Evolutionary conservation across 176 grass and related monocot genomes (phyloP).

Genomic region (Poa pratensis): DNA sequence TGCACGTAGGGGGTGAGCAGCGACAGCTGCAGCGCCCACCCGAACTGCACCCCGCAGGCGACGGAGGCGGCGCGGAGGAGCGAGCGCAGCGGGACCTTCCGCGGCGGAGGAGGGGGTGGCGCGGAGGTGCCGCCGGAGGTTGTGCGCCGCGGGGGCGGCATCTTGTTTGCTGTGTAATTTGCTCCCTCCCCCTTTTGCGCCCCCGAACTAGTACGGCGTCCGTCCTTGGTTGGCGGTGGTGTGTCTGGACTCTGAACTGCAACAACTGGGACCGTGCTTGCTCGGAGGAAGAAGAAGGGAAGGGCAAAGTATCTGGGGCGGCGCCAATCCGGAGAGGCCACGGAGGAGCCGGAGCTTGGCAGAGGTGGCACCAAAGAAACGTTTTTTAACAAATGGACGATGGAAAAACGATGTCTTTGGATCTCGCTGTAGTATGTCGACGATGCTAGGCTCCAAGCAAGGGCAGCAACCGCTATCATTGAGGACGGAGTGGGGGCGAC

Average conservation of each 20-base stretch:
- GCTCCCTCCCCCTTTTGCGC: not conserved
- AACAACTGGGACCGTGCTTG: no score
- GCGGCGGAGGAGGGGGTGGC: no score
- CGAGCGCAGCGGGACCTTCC: slow-evolving; percentile 53
- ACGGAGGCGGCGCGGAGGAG: slow-evolving; percentile 67
- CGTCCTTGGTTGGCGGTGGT: not conserved
- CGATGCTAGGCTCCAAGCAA: not conserved
- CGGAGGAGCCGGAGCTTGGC: not conserved
- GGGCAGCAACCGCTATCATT: not conserved
- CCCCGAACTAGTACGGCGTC: no score
- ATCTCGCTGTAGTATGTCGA: not conserved
- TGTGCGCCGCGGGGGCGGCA: slow-evolving; percentile 28
- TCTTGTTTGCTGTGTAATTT: not conserved
- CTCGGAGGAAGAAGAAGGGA: not conserved
- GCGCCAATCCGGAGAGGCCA: not conserved
- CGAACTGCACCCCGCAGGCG: slow-evolving; percentile 81
- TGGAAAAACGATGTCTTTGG: not conserved
- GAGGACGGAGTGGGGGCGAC: not conserved
- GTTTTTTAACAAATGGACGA: not conserved
- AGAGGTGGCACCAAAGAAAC: slow-evolving; percentile 7
- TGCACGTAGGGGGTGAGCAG: slow-evolving; percentile 81
- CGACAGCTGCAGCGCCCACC: slow-evolving; percentile 80
- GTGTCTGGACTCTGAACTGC: no score
- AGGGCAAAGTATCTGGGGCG: not conserved
- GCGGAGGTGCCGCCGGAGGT: not conserved